Conservation (phyloP, 2,329 filamentous ascomycete species). For the Mycosphaerella arachidis region DNA sequence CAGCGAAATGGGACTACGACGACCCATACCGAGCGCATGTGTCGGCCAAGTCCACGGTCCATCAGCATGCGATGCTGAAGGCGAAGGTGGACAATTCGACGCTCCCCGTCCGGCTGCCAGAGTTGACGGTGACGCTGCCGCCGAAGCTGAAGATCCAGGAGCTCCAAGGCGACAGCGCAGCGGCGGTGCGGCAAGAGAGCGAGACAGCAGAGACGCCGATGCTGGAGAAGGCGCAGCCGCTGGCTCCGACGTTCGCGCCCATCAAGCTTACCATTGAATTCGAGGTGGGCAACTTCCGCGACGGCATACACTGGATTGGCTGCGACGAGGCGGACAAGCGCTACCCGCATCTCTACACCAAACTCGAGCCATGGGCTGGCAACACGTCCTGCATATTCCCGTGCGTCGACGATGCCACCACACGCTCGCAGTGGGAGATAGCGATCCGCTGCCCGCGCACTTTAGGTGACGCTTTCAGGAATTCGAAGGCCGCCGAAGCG, state of each 20-base stretch:
- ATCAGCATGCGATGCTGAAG: conserved; percentile 73
- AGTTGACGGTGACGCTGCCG: conserved; percentile 57
- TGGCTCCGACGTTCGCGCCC: conserved; percentile 50
- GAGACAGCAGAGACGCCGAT: conserved; percentile 31
- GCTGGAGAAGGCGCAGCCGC: conserved; percentile 25
- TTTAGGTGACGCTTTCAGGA: conserved; percentile 66
- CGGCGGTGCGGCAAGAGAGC: conserved; percentile 27
- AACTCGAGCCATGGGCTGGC: conserved; percentile 72
- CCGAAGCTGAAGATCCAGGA: conserved; percentile 59
- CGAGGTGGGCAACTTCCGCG: conserved; percentile 66
- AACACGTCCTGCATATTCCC: conserved; percentile 84
- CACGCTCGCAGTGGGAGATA: conserved; percentile 81
- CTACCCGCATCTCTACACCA: conserved; percentile 89
- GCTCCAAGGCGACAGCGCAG: conserved; percentile 44
- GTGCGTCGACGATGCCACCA: conserved; percentile 80
- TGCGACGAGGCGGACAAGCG: conserved; percentile 72
- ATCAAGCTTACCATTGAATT: conserved; percentile 71
- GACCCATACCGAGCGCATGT: conserved; percentile 68
- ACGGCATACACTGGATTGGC: conserved; percentile 89
- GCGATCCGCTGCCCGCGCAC: conserved; percentile 82
- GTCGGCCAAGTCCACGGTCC: conserved; percentile 58
- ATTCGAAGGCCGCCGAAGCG: conserved; percentile 24
- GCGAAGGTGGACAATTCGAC: conserved; percentile 60
- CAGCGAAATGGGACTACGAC: conserved; percentile 38
- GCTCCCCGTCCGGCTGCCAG: conserved; percentile 50